Evolutionary conservation across 2,329 filamentous ascomycete species (phyloP).

Genomic region (Fusarium ambrosium): DNA sequence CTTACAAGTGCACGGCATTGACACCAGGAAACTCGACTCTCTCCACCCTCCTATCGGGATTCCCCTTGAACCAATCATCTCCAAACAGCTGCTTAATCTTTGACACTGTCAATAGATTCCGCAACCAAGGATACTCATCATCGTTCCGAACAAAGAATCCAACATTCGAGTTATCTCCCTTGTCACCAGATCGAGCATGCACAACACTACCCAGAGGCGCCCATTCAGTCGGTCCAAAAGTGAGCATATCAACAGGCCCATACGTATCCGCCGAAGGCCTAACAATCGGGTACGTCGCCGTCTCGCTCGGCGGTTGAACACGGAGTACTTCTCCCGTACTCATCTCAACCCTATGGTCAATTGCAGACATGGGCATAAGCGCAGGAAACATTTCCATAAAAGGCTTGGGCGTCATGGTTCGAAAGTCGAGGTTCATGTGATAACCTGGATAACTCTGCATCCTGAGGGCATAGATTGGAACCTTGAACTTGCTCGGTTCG

Average conservation of each 20-base stretch:
- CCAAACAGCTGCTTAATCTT: slow-evolving; percentile 56
- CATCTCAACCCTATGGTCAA: slow-evolving; percentile 49
- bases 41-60: slow-evolving; percentile 53
- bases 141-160: slow-evolving; percentile 60
- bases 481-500: slow-evolving; percentile 53
- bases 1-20: slow-evolving; percentile 48
- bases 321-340: slow-evolving; percentile 34
- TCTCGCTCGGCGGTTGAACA: slow-evolving; percentile 39
- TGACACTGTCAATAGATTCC: slow-evolving; percentile 55
- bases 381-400: slow-evolving; percentile 61
- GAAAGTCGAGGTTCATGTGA: slow-evolving; percentile 59
- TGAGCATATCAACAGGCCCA: slow-evolving; percentile 40
- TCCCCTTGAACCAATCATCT: slow-evolving; percentile 52
- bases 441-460: slow-evolving; percentile 60
- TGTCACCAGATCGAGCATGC: slow-evolving; percentile 55
- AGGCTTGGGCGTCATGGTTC: slow-evolving; percentile 57
- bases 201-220: slow-evolving; percentile 50
- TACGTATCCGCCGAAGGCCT: slow-evolving; percentile 48
- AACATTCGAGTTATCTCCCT: slow-evolving; percentile 59
- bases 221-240: slow-evolving; percentile 46
- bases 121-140: slow-evolving; percentile 62
- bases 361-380: slow-evolving; percentile 46
- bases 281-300: slow-evolving; percentile 39
- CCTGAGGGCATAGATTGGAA: slow-evolving; percentile 54
- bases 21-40: slow-evolving; percentile 60